These are phyloP conservation scores for Chaetomiaceae sp. DNA, from an alignment of 2,329 filamentous ascomycete genomes.

Conservation along the genomic window DNA sequence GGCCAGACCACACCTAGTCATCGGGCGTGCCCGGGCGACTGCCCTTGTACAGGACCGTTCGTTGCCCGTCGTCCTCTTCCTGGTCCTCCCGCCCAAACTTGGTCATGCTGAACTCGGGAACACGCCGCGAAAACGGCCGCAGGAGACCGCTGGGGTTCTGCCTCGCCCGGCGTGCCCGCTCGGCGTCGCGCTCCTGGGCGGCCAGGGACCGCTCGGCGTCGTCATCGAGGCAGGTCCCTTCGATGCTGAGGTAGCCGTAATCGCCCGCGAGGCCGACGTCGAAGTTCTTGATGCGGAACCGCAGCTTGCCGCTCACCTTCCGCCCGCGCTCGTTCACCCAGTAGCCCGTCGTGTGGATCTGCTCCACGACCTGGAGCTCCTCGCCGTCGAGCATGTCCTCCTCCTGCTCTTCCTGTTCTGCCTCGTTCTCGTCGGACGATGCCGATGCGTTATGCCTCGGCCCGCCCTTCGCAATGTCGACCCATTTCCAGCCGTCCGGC, in stretches of 20 bases:
- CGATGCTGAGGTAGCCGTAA: constrained; percentile 76
- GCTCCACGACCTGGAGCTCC: constrained; percentile 48
- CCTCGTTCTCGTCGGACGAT: constrained; percentile 14
- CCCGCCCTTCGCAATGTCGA: constrained; percentile 51
- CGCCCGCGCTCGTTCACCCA: constrained; percentile 70
- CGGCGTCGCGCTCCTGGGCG: constrained; percentile 45
- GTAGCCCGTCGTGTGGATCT: constrained; percentile 58
- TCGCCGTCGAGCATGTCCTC: constrained; percentile 35
- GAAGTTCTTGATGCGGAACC: constrained; percentile 78
- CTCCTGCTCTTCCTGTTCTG: constrained; percentile 26
- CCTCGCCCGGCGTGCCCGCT: constrained; percentile 35
- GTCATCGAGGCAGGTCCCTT: constrained; percentile 75
- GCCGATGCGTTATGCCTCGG: constrained; percentile 19
- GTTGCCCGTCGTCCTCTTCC: constrained; percentile 37
- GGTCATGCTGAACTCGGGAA: constrained; percentile 54
- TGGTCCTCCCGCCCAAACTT: constrained; percentile 46
- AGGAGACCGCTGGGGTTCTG: constrained; percentile 32
- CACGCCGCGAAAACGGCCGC: constrained; percentile 32
- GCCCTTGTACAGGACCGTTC: constrained; percentile 32
- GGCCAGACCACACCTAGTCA: constrained; percentile 27
- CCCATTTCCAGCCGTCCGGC: constrained; percentile 76
- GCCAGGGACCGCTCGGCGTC: constrained; percentile 60
- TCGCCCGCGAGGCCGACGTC: constrained; percentile 72
- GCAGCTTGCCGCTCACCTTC: constrained; percentile 64
- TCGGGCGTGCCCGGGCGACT: constrained; percentile 31